Base-by-base conservation (phyloP, 768 basidiomycete genomes). In the Amanita rubescens region DNA sequence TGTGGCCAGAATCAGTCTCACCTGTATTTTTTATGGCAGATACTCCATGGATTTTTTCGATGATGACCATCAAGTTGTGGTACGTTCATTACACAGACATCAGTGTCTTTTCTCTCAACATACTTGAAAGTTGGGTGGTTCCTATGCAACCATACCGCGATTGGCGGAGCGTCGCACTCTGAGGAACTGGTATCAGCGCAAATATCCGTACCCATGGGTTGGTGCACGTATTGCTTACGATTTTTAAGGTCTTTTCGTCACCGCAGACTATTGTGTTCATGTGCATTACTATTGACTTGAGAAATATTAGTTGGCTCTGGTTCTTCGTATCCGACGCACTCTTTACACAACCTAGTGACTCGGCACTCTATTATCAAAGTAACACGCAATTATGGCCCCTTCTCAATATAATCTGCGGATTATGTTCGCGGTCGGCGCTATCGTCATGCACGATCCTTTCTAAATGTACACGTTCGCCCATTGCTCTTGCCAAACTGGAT, bases 11-110 rank as follows among this genome's bases (percentile, higher is more conserved):
- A 15, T 27, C 8, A 19, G 14, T 4, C 32, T 19, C 14, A 42
- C 25, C 43, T 25, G 8, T 48, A 32, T 42, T 35, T 47, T 50
- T 52, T 50, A 27, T 22, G 56, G 3, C 61, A 87, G 85, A 17
- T 89, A 86, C 60, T 90, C 90, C 15, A 75, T 74, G 57, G 95
- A 98, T 70, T 98, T 98, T 71, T 93, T 92, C 65, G 96, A 98
- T 67, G 80, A 73, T 5, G 77, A 80, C 59, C 91, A 99, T 66
- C 81, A 82, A 49, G 82, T 94, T 24, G 91, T 96, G 66, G 89
- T 94, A 73, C 59, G 91, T 82, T 14, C 5, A 49, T 19, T 44
- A 0, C 41, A 17, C 14, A 2, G 17, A 10, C 48, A 58, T 24
- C 14, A 43, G 35, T 52, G 35, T 34, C 22, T 53, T 33, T 55